These are phyloP conservation scores for Fragaria nilgerrensis DNA, from an alignment of 306 rosid genomes.

Conservation along the genomic window DNA sequence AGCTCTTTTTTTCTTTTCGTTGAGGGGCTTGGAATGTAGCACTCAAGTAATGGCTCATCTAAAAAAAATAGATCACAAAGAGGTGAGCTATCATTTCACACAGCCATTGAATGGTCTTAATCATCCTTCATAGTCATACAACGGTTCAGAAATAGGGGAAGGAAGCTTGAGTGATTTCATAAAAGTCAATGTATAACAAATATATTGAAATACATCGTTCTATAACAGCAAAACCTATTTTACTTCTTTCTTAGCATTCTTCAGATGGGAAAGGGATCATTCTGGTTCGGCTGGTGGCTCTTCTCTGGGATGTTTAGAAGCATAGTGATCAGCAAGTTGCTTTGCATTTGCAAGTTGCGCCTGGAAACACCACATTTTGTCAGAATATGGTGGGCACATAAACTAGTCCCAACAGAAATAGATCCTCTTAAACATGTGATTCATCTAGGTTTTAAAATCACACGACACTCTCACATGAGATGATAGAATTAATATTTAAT, in stretches of 20 bases:
- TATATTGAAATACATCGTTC: constrained; percentile 28
- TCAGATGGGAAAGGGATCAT: constrained; percentile 29
- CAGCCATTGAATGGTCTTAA: neutral
- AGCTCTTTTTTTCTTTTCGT: no score
- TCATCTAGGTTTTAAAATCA: neutral
- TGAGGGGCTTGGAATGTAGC: no score
- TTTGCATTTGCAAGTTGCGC: constrained; percentile 81
- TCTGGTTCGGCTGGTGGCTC: constrained; percentile 67
- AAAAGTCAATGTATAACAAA: constrained; percentile 14
- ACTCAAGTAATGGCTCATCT: no score
- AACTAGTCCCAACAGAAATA: neutral
- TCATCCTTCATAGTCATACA: constrained; percentile 31
- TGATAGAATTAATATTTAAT: neutral
- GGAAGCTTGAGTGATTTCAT: neutral
- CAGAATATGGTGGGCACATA: neutral
- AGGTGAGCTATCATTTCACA: no score
- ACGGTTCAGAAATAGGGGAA: constrained; percentile 11
- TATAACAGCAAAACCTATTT: constrained; percentile 18
- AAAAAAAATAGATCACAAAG: no score
- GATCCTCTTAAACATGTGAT: neutral
- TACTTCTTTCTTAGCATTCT: neutral
- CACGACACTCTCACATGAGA: neutral
- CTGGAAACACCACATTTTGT: constrained; percentile 43
- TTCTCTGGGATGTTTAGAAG: constrained; percentile 96
- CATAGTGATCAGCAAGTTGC: constrained; percentile 78